These are phyloP conservation scores for Fomitopsis serialis DNA, from an alignment of 768 basidiomycete species.

Conservation along the genomic window DNA sequence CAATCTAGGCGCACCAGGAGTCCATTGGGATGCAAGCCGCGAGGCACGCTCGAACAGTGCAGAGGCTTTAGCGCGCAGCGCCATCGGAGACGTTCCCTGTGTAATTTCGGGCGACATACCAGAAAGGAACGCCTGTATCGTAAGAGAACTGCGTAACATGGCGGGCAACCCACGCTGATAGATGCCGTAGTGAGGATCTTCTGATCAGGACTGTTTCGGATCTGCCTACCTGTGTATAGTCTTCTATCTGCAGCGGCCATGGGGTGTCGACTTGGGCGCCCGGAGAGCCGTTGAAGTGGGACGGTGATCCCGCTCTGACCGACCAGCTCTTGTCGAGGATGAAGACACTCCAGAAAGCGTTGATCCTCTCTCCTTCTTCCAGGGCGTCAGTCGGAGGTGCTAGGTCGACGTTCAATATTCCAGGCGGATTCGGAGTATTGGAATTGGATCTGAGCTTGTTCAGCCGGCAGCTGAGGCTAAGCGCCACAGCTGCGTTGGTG, in stretches of 20 bases:
- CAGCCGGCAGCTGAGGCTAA: slow-evolving; percentile 19
- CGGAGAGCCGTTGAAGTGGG: slow-evolving; percentile 42
- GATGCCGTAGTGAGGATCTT: slow-evolving; percentile 26
- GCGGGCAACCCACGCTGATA: slow-evolving; percentile 35
- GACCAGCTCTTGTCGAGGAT: slow-evolving; percentile 53
- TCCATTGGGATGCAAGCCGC: slow-evolving; percentile 40
- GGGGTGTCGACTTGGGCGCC: slow-evolving; percentile 31
- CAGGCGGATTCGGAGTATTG: not conserved
- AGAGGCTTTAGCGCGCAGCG: slow-evolving; percentile 47
- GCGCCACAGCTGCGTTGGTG: slow-evolving; percentile 37
- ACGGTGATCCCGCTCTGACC: slow-evolving; percentile 46
- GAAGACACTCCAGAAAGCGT: slow-evolving; percentile 60
- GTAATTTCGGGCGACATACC: slow-evolving; percentile 24
- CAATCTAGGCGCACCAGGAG: slow-evolving; percentile 16
- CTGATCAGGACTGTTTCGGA: slow-evolving; percentile 25
- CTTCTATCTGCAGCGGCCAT: slow-evolving; percentile 31
- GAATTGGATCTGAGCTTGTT: slow-evolving; percentile 18
- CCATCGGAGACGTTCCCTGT: slow-evolving; percentile 26
- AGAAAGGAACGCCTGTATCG: slow-evolving; percentile 43
- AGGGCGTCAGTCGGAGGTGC: slow-evolving; percentile 31
- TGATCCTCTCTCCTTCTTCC: slow-evolving; percentile 63
- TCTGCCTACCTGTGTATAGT: slow-evolving; percentile 27
- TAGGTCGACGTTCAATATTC: slow-evolving; percentile 16
- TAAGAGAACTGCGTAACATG: slow-evolving; percentile 40
- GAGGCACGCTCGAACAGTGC: slow-evolving; percentile 59